These are phyloP conservation scores for Aspergillus flavus DNA, from an alignment of 2,329 filamentous ascomycete species.

Conservation along the genomic window DNA sequence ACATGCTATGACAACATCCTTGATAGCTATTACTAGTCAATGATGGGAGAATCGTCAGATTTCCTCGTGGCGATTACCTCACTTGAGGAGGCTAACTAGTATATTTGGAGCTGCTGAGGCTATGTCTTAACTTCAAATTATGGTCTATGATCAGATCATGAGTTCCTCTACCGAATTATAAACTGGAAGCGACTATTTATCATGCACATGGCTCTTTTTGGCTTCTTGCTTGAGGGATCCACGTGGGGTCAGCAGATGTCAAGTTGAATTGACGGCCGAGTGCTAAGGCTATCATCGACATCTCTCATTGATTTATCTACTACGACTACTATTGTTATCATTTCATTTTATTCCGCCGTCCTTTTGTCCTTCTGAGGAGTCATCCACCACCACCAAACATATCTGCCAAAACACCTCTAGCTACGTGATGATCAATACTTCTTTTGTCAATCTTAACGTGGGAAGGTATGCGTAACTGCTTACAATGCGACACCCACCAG, in stretches of 20 bases:
- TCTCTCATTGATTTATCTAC: neutral
- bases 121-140: slow-evolving; percentile 5
- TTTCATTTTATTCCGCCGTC: neutral
- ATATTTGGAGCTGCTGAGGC: neutral
- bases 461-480: neutral
- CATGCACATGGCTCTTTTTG: slow-evolving; percentile 18
- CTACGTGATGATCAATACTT: slow-evolving; percentile 12
- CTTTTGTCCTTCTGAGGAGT: neutral
- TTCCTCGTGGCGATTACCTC: neutral
- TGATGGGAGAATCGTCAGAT: neutral
- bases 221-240: slow-evolving; percentile 9
- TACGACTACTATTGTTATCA: neutral
- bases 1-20: neutral
- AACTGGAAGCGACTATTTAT: slow-evolving; percentile 14
- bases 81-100: neutral
- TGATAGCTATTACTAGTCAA: neutral
- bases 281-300: neutral
- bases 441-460: neutral
- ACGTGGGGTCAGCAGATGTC: slow-evolving; percentile 23
- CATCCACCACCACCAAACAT: slow-evolving; percentile 15
- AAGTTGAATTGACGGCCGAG: slow-evolving; percentile 9
- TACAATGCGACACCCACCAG: neutral
- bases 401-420: slow-evolving; percentile 10
- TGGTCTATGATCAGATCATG: slow-evolving; percentile 22
- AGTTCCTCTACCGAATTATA: slow-evolving; percentile 7